Percentiles rank a stretch among this genome's conserved stretches.
phyloP scores from a whole-genome alignment of 805 yeast genomes.

The Sungouiella blattae region DNA sequence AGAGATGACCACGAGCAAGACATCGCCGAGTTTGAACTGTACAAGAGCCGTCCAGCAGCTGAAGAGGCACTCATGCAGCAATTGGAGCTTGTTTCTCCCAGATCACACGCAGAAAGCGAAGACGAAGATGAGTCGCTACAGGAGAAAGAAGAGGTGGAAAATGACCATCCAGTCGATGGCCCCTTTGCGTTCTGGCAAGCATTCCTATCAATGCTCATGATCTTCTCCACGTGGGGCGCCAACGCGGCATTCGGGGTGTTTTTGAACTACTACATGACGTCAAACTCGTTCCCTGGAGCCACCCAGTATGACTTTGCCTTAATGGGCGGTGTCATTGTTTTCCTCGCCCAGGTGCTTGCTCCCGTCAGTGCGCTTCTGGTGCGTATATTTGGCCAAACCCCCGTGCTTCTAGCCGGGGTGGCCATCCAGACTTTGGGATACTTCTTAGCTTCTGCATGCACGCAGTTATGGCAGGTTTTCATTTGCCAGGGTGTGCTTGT shows the following conservation, averaged over 20 bases:
- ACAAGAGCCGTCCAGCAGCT: slow-evolving; percentile 9
- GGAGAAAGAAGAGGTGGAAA: background rate
- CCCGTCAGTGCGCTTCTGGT: slow-evolving; percentile 44
- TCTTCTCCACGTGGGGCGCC: slow-evolving; percentile 55
- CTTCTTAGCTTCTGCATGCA: slow-evolving; percentile 57
- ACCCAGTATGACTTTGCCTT: slow-evolving; percentile 57
- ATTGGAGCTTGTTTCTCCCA: slow-evolving; percentile 1
- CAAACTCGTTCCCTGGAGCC: slow-evolving; percentile 49
- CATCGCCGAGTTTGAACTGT: slow-evolving; percentile 8
- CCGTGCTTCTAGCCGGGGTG: slow-evolving; percentile 48
- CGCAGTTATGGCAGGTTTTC: slow-evolving; percentile 61
- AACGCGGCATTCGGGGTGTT: slow-evolving; percentile 58
- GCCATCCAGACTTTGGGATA: slow-evolving; percentile 50
- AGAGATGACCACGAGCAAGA: slow-evolving; percentile 16
- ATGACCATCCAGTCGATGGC: slow-evolving; percentile 16
- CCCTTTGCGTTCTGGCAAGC: slow-evolving; percentile 19
- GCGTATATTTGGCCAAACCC: slow-evolving; percentile 48
- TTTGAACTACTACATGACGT: slow-evolving; percentile 46
- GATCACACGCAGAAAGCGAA: background rate
- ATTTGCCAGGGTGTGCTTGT: slow-evolving; percentile 65
- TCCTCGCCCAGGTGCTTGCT: slow-evolving; percentile 54
- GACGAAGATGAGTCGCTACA: background rate
- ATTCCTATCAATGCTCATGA: slow-evolving; percentile 32
- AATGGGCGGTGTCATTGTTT: slow-evolving; percentile 65
- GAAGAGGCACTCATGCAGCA: slow-evolving; percentile 11